Evolutionary conservation across 202 grass and related monocot species (phyloP).

Genomic region (Setaria italica): DNA sequence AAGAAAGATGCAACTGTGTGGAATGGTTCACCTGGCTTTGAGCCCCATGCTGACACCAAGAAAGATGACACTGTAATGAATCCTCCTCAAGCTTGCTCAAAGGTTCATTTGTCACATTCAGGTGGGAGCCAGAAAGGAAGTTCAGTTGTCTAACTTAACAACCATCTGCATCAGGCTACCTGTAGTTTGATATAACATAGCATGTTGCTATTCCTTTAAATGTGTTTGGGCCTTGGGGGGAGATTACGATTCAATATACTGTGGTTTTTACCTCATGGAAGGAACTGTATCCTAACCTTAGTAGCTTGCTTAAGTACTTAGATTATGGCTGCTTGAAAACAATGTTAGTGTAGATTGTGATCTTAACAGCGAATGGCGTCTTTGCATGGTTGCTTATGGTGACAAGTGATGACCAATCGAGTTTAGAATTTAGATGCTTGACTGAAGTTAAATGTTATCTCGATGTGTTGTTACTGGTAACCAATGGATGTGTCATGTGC

Average conservation of each 20-base stretch:
- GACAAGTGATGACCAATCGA: slow-evolving; percentile 1
- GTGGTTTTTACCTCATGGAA: background rate
- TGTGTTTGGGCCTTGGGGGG: background rate
- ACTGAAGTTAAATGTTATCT: slow-evolving; percentile 17
- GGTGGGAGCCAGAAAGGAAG: slow-evolving; percentile 1
- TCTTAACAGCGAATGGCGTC: slow-evolving; percentile 4
- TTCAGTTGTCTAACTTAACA: slow-evolving; percentile 27
- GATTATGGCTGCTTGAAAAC: background rate
- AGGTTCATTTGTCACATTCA: slow-evolving; percentile 27
- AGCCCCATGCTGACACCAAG: slow-evolving; percentile 27
- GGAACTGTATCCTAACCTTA: background rate
- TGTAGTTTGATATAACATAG: slow-evolving; percentile 13
- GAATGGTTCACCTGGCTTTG: slow-evolving; percentile 50
- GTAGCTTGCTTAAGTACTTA: slow-evolving; percentile 10
- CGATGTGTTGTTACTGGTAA: background rate
- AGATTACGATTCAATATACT: background rate
- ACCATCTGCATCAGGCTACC: background rate
- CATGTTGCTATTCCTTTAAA: background rate
- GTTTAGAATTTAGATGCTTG: background rate
- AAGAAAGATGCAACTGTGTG: slow-evolving; percentile 27
- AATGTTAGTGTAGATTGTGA: background rate
- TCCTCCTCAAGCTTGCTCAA: slow-evolving; percentile 44
- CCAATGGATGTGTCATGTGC: background rate
- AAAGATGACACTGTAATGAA: slow-evolving; percentile 27
- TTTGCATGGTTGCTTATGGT: slow-evolving; percentile 28